Evolutionary conservation across 176 grass and related monocot species (phyloP), one percentile per base, ranked within the genome.

Genomic region (bread wheat (Triticum aestivum)): DNA sequence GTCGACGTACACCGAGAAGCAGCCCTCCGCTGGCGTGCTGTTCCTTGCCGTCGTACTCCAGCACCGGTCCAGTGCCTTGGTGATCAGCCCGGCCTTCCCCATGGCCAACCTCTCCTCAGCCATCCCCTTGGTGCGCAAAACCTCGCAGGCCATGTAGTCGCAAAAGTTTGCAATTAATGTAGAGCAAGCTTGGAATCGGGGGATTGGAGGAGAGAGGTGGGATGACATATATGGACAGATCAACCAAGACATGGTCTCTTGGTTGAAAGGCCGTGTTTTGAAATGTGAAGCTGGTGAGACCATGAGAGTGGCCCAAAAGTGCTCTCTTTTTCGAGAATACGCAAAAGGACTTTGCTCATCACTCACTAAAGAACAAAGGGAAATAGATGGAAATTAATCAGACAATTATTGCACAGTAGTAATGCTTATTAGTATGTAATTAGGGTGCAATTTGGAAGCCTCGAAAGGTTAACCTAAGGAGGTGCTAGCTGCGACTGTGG

Each of bases 51-150:
- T 42, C 21, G 10, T 81, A 20, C 74, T 83, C 68, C 80, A 87
- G 81, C 92, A 91, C 77, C 81, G 86, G 35, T 79, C 84, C 81
- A 94, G 51, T 2, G 81, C 89, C 84, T 91, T 89, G 80, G 42
- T 86, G 81, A 94, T 86, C 51, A 93, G 75, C 8, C 75, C 27
- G 2, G 21, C 69, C 82, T 86, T 91, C 62, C 23, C 51, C 73
- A 23, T 69, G 11, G 9, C 1, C 10, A 47, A 11, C 47, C 33
- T 81, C 82, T 80, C 71, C 88, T 85, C 47, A n/a, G 27, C 47
- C 51, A 37, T 64, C 23, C 83, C 42, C 83, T 51, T 12, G 44
- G 17, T 34, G 9, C 4, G 9, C 27, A 77, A 15, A 59, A 38
- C 17, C 52, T 73, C 6, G 11, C 39, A 65, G 6, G 9, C 12